Evolutionary conservation across 768 basidiomycete species (phyloP).

Genomic region (Macrolepiota dolichaula): DNA sequence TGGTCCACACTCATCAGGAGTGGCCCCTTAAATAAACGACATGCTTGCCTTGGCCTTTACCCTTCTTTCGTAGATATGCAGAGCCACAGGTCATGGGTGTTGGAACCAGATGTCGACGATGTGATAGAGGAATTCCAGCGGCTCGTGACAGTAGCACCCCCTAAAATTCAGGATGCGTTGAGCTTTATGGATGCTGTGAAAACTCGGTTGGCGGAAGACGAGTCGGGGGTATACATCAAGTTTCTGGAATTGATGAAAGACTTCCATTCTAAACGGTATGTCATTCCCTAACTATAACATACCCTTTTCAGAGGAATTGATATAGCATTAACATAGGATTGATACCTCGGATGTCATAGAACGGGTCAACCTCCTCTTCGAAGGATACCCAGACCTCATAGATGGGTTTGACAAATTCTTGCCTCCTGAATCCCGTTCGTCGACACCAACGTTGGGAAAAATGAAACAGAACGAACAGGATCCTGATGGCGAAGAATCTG

Average conservation of each 20-base stretch:
- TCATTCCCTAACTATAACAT: background rate
- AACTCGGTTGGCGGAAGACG: constrained; percentile 53
- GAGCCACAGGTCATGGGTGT: background rate
- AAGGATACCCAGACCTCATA: constrained; percentile 67
- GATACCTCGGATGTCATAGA: constrained; percentile 80
- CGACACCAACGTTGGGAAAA: background rate
- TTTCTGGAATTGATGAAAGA: constrained; percentile 79
- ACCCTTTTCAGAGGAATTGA: background rate
- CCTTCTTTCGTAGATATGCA: background rate
- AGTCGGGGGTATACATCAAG: constrained; percentile 68
- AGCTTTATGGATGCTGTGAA: constrained; percentile 71
- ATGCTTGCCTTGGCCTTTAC: no score
- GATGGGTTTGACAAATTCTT: constrained; percentile 85
- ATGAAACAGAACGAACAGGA: background rate
- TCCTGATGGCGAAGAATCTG: background rate
- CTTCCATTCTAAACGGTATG: constrained; percentile 67
- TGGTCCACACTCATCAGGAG: no score
- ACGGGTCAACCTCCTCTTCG: constrained; percentile 70
- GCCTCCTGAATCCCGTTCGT: constrained; percentile 44
- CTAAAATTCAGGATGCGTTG: constrained; percentile 43
- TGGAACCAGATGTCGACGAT: background rate
- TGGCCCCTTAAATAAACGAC: no score
- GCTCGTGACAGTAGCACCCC: background rate
- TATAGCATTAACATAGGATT: constrained; percentile 40
- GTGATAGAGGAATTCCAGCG: background rate